These are phyloP conservation scores for Aspergillus awamori DNA, from an alignment of 2,329 filamentous ascomycete species.

Conservation along the genomic window DNA sequence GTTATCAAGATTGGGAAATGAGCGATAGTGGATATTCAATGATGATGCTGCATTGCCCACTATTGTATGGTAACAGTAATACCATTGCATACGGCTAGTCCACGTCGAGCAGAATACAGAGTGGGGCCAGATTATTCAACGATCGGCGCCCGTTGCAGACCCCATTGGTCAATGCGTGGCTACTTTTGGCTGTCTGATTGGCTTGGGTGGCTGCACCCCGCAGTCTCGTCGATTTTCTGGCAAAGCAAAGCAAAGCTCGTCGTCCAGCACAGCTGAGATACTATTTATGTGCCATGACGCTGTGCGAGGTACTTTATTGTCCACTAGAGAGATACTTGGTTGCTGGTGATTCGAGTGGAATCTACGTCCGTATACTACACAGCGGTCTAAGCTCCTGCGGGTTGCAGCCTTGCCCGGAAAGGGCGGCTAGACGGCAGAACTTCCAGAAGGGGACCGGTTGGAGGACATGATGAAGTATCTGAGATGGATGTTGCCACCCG, in stretches of 20 bases:
- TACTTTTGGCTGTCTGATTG: background rate
- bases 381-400: background rate
- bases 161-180: conserved; percentile 20
- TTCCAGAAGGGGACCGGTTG: background rate
- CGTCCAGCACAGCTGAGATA: background rate
- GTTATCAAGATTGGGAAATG: conserved; percentile 1
- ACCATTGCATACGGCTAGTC: background rate
- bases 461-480: background rate
- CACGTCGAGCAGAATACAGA: background rate
- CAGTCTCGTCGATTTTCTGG: conserved; percentile 13
- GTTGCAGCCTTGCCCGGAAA: background rate
- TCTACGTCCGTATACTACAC: background rate
- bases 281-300: background rate
- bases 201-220: conserved; percentile 18
- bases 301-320: background rate
- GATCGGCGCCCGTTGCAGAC: conserved; percentile 14
- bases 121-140: conserved; percentile 5
- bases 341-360: background rate
- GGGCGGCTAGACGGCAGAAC: background rate
- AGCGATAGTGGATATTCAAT: background rate
- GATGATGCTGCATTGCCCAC: background rate
- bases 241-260: background rate
- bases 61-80: background rate
- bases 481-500: conserved; percentile 16
- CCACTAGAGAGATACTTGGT: background rate